Percentiles rank a stretch among this genome's conserved stretches.
phyloP scores from a whole-genome alignment of 345 rosid genomes.

The Lumnitzera racemosa region DNA sequence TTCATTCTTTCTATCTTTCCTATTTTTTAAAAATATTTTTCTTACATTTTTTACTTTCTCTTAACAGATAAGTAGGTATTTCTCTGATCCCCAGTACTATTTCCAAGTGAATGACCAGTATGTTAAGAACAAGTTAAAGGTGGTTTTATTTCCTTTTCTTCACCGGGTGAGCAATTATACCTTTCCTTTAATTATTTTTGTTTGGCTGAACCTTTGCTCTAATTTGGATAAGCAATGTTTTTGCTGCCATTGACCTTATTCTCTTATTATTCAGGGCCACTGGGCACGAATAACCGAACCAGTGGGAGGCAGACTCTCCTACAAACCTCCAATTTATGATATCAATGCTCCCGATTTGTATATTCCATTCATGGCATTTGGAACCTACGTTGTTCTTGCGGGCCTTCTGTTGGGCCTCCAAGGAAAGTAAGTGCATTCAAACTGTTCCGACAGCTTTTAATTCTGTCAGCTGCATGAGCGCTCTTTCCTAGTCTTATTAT shows the following conservation, averaged over 20 bases:
- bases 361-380: conserved; percentile 96
- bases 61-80: conserved; percentile 74
- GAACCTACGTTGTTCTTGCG: conserved; percentile 81
- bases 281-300: conserved; percentile 95
- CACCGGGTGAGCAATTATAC: conserved; percentile 58
- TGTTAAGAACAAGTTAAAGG: conserved; percentile 95
- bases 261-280: conserved; percentile 49
- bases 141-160: conserved; percentile 80
- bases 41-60: conserved; percentile 6
- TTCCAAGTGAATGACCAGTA: conserved; percentile 97
- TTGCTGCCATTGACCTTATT: conserved; percentile 8
- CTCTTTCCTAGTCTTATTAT: conserved; percentile 1
- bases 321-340: conserved; percentile 88
- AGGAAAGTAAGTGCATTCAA: conserved; percentile 58
- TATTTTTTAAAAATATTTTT: background rate
- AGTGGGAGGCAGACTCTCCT: conserved; percentile 94
- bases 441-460: background rate
- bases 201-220: background rate
- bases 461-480: background rate
- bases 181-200: conserved; percentile 4
- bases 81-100: conserved; percentile 95
- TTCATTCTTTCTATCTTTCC: background rate
- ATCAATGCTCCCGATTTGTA: conserved; percentile 94
- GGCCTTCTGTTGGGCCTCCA: conserved; percentile 74
- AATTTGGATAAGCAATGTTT: background rate